These are phyloP conservation scores for Cystofilobasidium ferigula DNA, from an alignment of 768 basidiomycete species.

Conservation along the genomic window DNA sequence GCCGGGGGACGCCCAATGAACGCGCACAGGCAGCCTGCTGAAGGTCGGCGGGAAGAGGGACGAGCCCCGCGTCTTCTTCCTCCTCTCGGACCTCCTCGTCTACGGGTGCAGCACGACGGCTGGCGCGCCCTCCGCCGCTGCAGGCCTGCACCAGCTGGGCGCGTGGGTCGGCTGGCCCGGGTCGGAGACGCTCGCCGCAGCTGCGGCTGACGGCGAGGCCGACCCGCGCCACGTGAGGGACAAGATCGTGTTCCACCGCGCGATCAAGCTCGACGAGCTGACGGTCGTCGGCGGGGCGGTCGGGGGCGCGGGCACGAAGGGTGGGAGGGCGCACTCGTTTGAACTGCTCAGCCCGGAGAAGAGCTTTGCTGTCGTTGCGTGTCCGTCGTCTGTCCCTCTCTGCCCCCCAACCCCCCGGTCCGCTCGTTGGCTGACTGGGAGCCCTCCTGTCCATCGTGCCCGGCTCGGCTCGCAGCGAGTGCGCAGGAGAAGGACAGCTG, in stretches of 20 bases:
- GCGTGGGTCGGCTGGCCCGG: slow-evolving; percentile 43
- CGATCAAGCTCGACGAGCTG: slow-evolving; percentile 32
- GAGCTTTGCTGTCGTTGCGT: slow-evolving; percentile 31
- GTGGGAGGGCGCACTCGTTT: slow-evolving; percentile 30
- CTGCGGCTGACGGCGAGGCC: neutral
- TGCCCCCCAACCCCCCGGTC: too few species aligned
- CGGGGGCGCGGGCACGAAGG: neutral
- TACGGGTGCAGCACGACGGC: slow-evolving; percentile 25
- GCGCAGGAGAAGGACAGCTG: slow-evolving; percentile 29
- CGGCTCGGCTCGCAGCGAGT: too few species aligned
- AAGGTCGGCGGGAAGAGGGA: slow-evolving; percentile 11
- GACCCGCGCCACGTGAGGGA: too few species aligned
- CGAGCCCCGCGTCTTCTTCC: slow-evolving; percentile 25
- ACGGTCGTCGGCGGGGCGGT: slow-evolving; percentile 31
- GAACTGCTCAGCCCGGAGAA: slow-evolving; percentile 31
- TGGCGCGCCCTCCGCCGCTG: neutral
- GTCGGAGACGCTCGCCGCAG: slow-evolving; percentile 36
- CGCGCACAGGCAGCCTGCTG: slow-evolving; percentile 14
- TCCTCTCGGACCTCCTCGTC: slow-evolving; percentile 26
- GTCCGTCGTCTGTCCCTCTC: slow-evolving; percentile 22
- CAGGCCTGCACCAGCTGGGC: slow-evolving; percentile 28
- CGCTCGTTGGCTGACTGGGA: neutral
- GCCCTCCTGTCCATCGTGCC: neutral
- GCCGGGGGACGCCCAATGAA: too few species aligned
- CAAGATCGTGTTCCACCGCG: slow-evolving; percentile 27